A percentile compares a stretch with the other conserved stretches of the same genome.
Conservation (phyloP, 2,329 filamentous ascomycete genomes). For the Botryosphaeria dothidea region DNA sequence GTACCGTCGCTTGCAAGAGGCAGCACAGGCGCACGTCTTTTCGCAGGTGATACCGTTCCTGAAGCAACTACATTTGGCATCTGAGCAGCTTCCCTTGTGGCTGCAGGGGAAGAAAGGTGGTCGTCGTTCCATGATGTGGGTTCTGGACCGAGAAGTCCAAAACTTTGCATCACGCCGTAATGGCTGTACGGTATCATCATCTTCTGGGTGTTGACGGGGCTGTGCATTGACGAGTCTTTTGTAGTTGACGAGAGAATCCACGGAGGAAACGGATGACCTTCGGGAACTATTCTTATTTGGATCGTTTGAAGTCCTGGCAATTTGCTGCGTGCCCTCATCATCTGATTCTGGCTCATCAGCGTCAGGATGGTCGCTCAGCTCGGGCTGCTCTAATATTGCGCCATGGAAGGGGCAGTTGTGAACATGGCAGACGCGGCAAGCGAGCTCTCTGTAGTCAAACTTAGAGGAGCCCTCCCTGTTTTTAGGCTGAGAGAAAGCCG, state of each 20-base stretch:
- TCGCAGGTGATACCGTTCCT: slow-evolving; percentile 66
- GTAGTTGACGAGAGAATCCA: slow-evolving; percentile 9
- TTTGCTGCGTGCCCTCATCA: slow-evolving; percentile 15
- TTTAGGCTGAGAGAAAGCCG: neutral
- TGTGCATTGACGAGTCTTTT: slow-evolving; percentile 25
- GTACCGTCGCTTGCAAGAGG: slow-evolving; percentile 55
- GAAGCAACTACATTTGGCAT: slow-evolving; percentile 64
- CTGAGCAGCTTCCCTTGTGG: slow-evolving; percentile 66
- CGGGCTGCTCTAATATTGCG: slow-evolving; percentile 35
- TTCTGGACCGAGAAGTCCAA: slow-evolving; percentile 39
- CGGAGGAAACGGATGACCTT: neutral
- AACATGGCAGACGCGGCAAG: slow-evolving; percentile 36
- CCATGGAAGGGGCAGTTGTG: slow-evolving; percentile 45
- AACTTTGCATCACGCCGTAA: slow-evolving; percentile 6
- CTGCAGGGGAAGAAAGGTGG: slow-evolving; percentile 65
- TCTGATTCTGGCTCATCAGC: neutral
- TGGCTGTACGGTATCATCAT: neutral
- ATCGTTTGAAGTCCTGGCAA: neutral
- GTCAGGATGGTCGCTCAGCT: neutral
- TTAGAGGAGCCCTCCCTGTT: slow-evolving; percentile 3
- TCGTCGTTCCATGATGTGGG: slow-evolving; percentile 58
- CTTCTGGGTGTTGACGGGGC: slow-evolving; percentile 18
- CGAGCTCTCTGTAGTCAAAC: slow-evolving; percentile 26
- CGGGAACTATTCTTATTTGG: neutral
- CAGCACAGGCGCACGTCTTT: slow-evolving; percentile 68